Percentiles rank a stretch among this genome's conserved stretches.
Conservation (phyloP, 164 flowering plant genomes). For the Magnolia changhungtana region DNA sequence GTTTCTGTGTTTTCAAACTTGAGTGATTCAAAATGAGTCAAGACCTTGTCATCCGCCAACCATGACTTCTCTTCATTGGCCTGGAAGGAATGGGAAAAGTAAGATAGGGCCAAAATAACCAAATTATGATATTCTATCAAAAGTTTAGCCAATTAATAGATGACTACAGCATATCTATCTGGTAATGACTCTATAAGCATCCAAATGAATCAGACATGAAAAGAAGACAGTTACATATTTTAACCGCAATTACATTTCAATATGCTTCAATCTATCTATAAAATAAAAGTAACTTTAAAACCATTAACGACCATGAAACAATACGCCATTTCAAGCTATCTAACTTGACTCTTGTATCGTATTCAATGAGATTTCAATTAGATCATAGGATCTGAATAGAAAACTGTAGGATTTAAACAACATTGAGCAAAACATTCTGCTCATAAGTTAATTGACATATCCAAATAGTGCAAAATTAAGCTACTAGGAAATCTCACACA, state of each 20-base stretch:
- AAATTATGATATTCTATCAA: too few relatives aligned
- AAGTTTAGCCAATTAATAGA: not conserved
- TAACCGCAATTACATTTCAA: not conserved
- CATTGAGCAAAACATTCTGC: not conserved
- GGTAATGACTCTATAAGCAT: not conserved
- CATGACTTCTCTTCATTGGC: conserved; percentile 51
- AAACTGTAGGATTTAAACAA: too few relatives aligned
- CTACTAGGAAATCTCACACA: not conserved
- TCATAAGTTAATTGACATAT: not conserved
- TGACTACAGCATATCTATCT: not conserved
- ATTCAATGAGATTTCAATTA: not conserved
- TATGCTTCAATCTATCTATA: too few relatives aligned
- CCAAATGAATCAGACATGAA: not conserved
- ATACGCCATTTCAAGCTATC: too few relatives aligned
- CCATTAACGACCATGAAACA: too few relatives aligned
- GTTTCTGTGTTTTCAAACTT: too few relatives aligned
- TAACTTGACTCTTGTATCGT: not conserved
- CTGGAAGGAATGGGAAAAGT: conserved; percentile 28
- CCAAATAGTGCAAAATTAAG: not conserved
- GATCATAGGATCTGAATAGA: too few relatives aligned
- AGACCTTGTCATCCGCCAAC: conserved; percentile 65
- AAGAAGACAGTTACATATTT: not conserved
- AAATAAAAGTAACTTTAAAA: too few relatives aligned
- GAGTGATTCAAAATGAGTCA: too few relatives aligned
- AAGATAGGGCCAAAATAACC: not conserved